Conservation (phyloP, 2,329 filamentous ascomycete species). For the Diaporthe citrichinensis region DNA sequence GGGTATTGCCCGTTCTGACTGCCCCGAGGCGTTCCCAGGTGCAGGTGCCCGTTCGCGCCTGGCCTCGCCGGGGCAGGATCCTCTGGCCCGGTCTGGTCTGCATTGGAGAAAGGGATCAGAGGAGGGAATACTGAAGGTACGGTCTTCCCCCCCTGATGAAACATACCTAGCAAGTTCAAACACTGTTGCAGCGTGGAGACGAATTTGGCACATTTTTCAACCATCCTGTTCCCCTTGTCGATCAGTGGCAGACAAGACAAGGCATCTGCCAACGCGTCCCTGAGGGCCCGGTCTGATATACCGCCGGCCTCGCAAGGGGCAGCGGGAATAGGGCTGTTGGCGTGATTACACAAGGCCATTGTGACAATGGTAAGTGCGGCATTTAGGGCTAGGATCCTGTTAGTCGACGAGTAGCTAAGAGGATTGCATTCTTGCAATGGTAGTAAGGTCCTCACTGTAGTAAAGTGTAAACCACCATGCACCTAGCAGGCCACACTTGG, state of each 20-base stretch:
- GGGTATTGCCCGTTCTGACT: constrained; percentile 29
- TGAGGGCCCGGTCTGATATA: constrained; percentile 31
- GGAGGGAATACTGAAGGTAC: too few relatives aligned
- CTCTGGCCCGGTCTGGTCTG: not conserved
- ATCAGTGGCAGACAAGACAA: constrained; percentile 40
- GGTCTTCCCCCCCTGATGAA: not conserved
- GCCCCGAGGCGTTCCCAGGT: not conserved
- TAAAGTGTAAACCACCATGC: constrained; percentile 53
- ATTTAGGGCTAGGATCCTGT: constrained; percentile 42
- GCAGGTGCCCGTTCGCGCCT: not conserved
- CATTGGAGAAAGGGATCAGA: not conserved
- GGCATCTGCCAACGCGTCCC: constrained; percentile 26
- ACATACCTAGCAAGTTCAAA: constrained; percentile 38
- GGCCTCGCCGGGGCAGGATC: not conserved
- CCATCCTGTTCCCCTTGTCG: constrained; percentile 42
- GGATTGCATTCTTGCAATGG: not conserved
- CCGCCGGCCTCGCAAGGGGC: constrained; percentile 18
- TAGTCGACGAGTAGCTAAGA: not conserved
- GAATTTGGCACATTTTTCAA: constrained; percentile 42
- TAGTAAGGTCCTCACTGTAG: constrained; percentile 46
- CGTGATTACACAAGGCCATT: constrained; percentile 35
- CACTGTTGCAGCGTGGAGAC: constrained; percentile 36
- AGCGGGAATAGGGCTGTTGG: constrained; percentile 7
- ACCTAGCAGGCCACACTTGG: constrained; percentile 45
- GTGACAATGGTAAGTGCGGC: constrained; percentile 43